Conservation (phyloP, 164 flowering plant species). For the Cinnamomum micranthum region DNA sequence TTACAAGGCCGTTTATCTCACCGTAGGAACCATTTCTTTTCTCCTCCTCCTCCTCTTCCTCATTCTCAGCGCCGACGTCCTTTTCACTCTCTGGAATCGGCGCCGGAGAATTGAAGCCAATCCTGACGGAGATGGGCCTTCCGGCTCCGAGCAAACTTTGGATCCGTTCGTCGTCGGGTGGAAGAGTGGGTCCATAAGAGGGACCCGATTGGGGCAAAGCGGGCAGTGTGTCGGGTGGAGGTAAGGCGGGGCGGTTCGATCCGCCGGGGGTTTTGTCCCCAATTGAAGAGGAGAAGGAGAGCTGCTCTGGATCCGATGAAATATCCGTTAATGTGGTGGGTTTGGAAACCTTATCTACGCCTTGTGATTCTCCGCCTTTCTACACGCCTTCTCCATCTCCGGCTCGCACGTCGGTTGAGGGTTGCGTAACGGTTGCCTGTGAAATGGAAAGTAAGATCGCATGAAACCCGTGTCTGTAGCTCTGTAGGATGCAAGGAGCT, state of each 20-base stretch:
- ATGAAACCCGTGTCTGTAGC: no score
- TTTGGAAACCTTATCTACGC: slow-evolving; percentile 39
- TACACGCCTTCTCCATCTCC: slow-evolving; percentile 52
- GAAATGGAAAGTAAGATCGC: no score
- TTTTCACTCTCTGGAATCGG: slow-evolving; percentile 34
- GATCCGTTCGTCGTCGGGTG: no score
- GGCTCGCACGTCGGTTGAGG: slow-evolving; percentile 3
- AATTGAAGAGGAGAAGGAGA: slow-evolving; percentile 45
- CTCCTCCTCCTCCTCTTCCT: slow-evolving; percentile 16
- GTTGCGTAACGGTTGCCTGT: no score
- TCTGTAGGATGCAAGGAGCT: no score
- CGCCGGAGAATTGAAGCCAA: slow-evolving; percentile 30
- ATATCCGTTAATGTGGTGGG: neutral
- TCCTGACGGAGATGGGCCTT: neutral
- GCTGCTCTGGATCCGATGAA: slow-evolving; percentile 7
- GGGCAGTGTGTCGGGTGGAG: slow-evolving; percentile 12
- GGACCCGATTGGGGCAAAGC: neutral
- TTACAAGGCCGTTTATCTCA: no score
- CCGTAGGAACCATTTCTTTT: no score
- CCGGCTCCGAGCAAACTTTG: neutral
- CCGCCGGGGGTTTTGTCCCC: slow-evolving; percentile 41
- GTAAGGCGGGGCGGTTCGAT: slow-evolving; percentile 22
- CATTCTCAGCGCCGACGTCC: slow-evolving; percentile 20
- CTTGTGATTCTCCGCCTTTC: slow-evolving; percentile 49
- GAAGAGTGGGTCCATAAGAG: no score